Base-by-base conservation (phyloP, 1,139 yeast genomes). In the Pichia sp. region DNA sequence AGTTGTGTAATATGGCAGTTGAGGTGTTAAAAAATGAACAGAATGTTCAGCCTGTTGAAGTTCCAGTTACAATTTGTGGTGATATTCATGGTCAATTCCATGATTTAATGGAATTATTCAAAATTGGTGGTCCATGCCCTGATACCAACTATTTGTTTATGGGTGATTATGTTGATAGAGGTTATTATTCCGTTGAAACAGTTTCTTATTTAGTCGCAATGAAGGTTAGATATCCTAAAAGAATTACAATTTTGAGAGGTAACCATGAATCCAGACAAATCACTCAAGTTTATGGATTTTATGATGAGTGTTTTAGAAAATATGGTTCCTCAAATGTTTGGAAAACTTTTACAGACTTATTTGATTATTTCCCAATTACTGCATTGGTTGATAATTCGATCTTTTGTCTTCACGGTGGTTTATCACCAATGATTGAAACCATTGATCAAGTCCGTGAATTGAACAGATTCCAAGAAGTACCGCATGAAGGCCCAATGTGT, bases 401-500 rank as follows among this genome's bases (percentile, higher is more conserved):
- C 43, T 89, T 92, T 69, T 92, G 98, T 68, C 82, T 92, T 50
- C 98, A 92, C 70, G 98, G 98, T 44, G 98, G 98, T 1, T 75
- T 92, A 54, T 86, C 96, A 25, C 98, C 98, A 47, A 89, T 87
- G 74, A 83, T 94, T 59, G 87, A 85, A 60, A 79, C 89, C 42
- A 79, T 92, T 53, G 96, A 88, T 66, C 95, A 88, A 68, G 95
- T 92, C 50, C 74, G 97, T 61, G 80, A 80, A 61, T 61, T 70
- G 36, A 70, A 69, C 56, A 63, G 74, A 57, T 77, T 79, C 55
- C 97, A 92, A 70, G 98, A 92, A 69, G 97, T 92, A 46, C 98
- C 98, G 34, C 98, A 92, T 65, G 98, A 92, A 68, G 98, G 98
- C 37, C 96, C 97, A 46, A 92, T 92, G 96, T 92, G 97, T 69